A percentile compares a stretch with the other conserved stretches of the same genome.
phyloP scores from a whole-genome alignment of 2,329 filamentous ascomycete species.

The Triangularia verruculosa region DNA sequence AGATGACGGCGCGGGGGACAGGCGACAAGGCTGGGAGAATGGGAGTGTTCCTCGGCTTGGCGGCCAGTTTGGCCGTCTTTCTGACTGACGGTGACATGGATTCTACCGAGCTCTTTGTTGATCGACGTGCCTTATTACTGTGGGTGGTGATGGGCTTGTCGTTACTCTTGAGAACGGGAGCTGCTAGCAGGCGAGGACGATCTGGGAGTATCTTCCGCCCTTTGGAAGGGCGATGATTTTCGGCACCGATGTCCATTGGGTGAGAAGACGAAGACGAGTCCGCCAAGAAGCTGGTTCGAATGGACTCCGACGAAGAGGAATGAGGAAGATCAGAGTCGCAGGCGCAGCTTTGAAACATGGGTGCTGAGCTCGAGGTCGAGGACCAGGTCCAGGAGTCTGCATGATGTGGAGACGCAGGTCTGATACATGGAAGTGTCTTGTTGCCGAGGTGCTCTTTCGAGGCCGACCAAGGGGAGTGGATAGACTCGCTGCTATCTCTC shows the following conservation, averaged over 20 bases:
- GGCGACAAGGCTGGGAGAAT: not conserved
- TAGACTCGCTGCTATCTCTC: not conserved
- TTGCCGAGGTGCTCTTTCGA: not conserved
- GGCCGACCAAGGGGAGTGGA: not conserved
- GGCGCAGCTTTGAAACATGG: not conserved
- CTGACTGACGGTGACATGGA: not conserved
- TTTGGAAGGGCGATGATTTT: not conserved
- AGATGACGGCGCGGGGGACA: not conserved
- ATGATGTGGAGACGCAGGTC: not conserved
- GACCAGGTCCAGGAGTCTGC: not conserved
- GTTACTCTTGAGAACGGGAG: not conserved
- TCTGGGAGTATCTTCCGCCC: not conserved
- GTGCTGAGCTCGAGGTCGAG: not conserved
- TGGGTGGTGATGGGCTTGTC: not conserved
- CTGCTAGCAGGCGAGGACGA: not conserved
- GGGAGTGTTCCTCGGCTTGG: not conserved
- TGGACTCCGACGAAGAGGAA: constrained; percentile 3
- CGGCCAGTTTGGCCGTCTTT: not conserved
- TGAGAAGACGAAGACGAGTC: not conserved
- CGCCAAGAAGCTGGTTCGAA: constrained; percentile 2
- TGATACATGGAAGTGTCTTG: not conserved
- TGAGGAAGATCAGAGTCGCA: not conserved
- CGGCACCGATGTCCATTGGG: not conserved
- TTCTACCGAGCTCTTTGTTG: not conserved
- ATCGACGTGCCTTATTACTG: not conserved